Conservation (phyloP, 164 flowering plant genomes). For the Stephania cephalantha region DNA sequence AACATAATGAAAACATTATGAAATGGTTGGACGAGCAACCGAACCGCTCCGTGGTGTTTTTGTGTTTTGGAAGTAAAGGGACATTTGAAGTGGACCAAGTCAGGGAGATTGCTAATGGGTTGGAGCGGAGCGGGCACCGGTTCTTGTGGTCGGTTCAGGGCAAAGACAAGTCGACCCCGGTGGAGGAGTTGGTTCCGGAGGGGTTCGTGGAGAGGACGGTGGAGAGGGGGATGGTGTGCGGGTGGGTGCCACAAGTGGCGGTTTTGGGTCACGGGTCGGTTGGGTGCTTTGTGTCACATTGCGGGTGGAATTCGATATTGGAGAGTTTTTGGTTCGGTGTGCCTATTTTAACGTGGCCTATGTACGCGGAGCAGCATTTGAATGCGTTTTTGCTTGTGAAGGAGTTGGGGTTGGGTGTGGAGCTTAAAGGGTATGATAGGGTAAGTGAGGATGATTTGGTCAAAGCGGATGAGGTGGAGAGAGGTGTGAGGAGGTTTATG, state of each 20-base stretch:
- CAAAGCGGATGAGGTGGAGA: slow-evolving; percentile 21
- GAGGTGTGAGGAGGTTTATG: slow-evolving; percentile 21
- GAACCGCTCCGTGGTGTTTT: slow-evolving; percentile 24
- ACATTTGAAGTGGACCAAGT: slow-evolving; percentile 19
- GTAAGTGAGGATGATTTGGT: slow-evolving; percentile 6
- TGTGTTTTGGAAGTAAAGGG: slow-evolving; percentile 42
- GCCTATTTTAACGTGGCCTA: slow-evolving; percentile 35
- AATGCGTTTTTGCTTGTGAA: slow-evolving; percentile 33
- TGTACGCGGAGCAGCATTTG: slow-evolving; percentile 32
- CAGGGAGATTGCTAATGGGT: slow-evolving; percentile 27
- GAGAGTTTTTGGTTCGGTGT: slow-evolving; percentile 42
- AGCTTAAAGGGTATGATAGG: slow-evolving; percentile 20
- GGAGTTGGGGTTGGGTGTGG: slow-evolving; percentile 32
- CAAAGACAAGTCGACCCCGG: neutral
- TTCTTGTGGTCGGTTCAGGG: slow-evolving; percentile 27
- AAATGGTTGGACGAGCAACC: slow-evolving; percentile 34
- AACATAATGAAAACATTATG: neutral
- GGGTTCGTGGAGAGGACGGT: slow-evolving; percentile 23
- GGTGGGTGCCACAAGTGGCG: slow-evolving; percentile 36
- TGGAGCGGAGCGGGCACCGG: slow-evolving; percentile 25
- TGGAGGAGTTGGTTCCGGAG: slow-evolving; percentile 18
- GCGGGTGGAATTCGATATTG: slow-evolving; percentile 39
- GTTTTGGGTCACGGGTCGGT: slow-evolving; percentile 23
- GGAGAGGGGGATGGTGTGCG: slow-evolving; percentile 21
- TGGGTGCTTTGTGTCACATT: slow-evolving; percentile 38